Evolutionary conservation across 305 asterid species (phyloP), one percentile per base, ranked within the genome.

Genomic region (Plantago rigida): DNA sequence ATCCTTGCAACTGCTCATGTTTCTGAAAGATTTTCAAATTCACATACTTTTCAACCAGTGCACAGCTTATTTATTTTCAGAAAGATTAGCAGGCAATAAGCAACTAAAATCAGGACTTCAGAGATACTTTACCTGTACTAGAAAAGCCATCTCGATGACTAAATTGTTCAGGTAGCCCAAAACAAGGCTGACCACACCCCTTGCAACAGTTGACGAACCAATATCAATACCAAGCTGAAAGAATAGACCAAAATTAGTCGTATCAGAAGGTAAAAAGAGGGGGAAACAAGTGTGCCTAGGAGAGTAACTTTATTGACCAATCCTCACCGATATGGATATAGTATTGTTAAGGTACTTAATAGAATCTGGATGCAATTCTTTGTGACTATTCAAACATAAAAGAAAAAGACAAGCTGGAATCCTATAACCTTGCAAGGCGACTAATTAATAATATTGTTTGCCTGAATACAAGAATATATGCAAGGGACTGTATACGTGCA

Each of bases 141-240:
- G 73, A 70, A 92, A 92, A 51, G 97, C 96, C 97, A 92, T 84
- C 77, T 86, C 97, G 64, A 92, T 86, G 56, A 92, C 95, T 63
- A 92, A 72, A 75, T 89, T 92, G 83, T 83, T 86, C 10, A 92
- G 94, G 82, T 86, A 92, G 52, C 99, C 99, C 45, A 89, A 83
- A 74, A 89, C 97, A 63, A 92, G 96, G 84, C 89, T 87, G 76
- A 86, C 97, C 68, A 92, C 99, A 24, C 99, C 97, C 66, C 99
- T 79, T 13, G 99, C 99, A 31, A 92, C 96, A 15, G 96, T 92
- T 48, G 99, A 92, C 48, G 99, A 92, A 50, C 99, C 99, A 53
- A 92, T 79, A 62, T 92, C 95, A 13, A 92, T 74, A 34, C 96
- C 96, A 46, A 92, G 95, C 96, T 92, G 79, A 73, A 65, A 74